Base-by-base conservation (phyloP, 805 yeast species). In the Hanseniaspora occidentalis region DNA sequence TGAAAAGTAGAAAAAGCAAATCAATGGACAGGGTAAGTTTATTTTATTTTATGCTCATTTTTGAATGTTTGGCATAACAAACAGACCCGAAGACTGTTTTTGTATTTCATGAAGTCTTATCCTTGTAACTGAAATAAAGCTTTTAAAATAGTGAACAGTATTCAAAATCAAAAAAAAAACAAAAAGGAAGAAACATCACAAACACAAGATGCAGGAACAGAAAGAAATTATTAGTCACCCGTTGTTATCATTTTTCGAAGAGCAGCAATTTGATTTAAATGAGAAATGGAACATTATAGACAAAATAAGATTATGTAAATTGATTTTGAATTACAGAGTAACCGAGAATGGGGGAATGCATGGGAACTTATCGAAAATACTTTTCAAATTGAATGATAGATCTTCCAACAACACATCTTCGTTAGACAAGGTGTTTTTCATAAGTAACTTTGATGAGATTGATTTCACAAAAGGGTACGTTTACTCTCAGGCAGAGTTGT, bases 131-230 rank as follows among this genome's bases (percentile, higher is more conserved):
- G n/a, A n/a, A n/a, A n/a, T n/a, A n/a, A n/a, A n/a, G n/a, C n/a
- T n/a, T n/a, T n/a, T n/a, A n/a, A n/a, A n/a, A n/a, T n/a, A n/a
- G n/a, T n/a, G n/a, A n/a, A n/a, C n/a, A n/a, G n/a, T n/a, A 31
- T 34, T 34, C 31, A 24, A 17, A 19, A 45, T 19, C 16, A 20
- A 35, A 18, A 31, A 31, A 43, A 43, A 36, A 26, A 36, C 34
- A 18, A 44, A 23, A 19, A 26, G 42, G 19, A 45, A 44, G 18
- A 38, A 23, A 29, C 36, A 37, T 4, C 43, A 41, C 11, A 45
- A 31, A 22, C 43, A 16, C n/a, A n/a, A n/a, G n/a, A 21, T 14
- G 18, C 10, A 29, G 16, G 33, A 16, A 29, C n/a, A 18, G 24
- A 25, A 37, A 14, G 43, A 41, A 21, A 37, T 35, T 18, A 37